Conservation (phyloP, 164 flowering plant genomes). For the Kalanchoe fedtschenkoi region DNA sequence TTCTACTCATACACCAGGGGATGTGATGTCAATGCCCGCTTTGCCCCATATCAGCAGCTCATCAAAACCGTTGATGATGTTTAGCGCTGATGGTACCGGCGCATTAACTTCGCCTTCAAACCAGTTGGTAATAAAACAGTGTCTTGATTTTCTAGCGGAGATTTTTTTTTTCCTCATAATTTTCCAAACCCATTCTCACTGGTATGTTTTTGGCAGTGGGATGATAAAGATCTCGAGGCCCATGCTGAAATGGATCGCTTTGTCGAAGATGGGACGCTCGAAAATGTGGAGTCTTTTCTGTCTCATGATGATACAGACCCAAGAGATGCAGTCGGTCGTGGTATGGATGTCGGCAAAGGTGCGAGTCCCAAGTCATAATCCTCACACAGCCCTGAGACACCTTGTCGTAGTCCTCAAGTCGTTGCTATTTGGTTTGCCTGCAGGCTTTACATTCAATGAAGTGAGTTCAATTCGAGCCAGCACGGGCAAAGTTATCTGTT, state of each 20-base stretch:
- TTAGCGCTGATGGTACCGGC: conserved; percentile 70
- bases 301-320: conserved; percentile 86
- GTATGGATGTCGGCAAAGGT: conserved; percentile 88
- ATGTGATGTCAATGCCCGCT: conserved; percentile 86
- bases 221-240: conserved; percentile 74
- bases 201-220: conserved; percentile 64
- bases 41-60: conserved; percentile 66
- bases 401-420: no score
- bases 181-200: conserved; percentile 25
- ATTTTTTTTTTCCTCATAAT: conserved; percentile 4
- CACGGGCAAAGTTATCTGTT: conserved; percentile 65
- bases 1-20: conserved; percentile 93
- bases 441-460: conserved; percentile 76
- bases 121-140: conserved; percentile 56
- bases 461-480: conserved; percentile 60
- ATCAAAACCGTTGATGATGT: conserved; percentile 73
- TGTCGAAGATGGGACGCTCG: conserved; percentile 86
- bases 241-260: conserved; percentile 87
- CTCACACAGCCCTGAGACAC: neutral
- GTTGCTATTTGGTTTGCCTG: neutral
- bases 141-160: conserved; percentile 3
- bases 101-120: conserved; percentile 86
- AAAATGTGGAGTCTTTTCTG: conserved; percentile 90
- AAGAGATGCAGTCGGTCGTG: conserved; percentile 66
- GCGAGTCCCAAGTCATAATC: neutral